These are phyloP conservation scores for Thraustochytrium striatum DNA, from an alignment of 352 stramenopile genomes.

Conservation along the genomic window DNA sequence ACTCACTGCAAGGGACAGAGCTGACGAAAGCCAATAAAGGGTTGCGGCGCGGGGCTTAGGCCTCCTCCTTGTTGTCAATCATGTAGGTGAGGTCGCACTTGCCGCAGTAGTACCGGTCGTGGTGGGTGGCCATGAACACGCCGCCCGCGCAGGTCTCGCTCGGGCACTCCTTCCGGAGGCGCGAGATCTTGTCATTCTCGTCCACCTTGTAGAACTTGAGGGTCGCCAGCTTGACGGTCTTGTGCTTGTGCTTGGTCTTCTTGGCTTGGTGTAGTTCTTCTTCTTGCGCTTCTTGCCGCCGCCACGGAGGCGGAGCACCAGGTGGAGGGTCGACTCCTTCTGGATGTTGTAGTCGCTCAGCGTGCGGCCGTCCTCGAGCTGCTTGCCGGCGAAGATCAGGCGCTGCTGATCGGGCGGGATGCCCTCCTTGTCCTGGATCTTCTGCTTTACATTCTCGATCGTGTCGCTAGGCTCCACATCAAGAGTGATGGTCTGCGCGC, in stretches of 20 bases:
- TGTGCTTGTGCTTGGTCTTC: constrained; percentile 95
- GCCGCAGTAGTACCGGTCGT: constrained; percentile 98
- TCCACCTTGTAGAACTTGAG: constrained; percentile 96
- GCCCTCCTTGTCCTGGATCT: constrained; percentile 99
- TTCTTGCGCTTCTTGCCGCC: constrained; percentile 54
- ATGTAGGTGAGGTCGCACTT: constrained; percentile 92
- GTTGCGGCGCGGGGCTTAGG: no score
- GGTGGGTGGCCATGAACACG: constrained; percentile 98
- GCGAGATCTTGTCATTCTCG: constrained; percentile 91
- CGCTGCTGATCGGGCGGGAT: constrained; percentile 99
- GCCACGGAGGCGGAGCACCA: constrained; percentile 57
- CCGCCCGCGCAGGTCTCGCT: constrained; percentile 87
- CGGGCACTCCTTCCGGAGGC: constrained; percentile 95
- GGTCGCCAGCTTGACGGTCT: constrained; percentile 92
- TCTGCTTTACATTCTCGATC: constrained; percentile 99
- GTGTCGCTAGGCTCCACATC: constrained; percentile 98
- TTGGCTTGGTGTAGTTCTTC: constrained; percentile 94
- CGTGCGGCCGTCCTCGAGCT: constrained; percentile 54
- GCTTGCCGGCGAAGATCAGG: constrained; percentile 90
- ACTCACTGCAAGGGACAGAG: no score
- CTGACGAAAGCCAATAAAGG: no score
- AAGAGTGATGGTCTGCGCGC: constrained; percentile 93
- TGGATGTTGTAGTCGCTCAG: constrained; percentile 58
- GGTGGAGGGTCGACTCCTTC: constrained; percentile 57
- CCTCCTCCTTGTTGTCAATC: constrained; percentile 52